These are phyloP conservation scores for Brassica carinata DNA, from an alignment of 345 rosid species.

Conservation along the genomic window DNA sequence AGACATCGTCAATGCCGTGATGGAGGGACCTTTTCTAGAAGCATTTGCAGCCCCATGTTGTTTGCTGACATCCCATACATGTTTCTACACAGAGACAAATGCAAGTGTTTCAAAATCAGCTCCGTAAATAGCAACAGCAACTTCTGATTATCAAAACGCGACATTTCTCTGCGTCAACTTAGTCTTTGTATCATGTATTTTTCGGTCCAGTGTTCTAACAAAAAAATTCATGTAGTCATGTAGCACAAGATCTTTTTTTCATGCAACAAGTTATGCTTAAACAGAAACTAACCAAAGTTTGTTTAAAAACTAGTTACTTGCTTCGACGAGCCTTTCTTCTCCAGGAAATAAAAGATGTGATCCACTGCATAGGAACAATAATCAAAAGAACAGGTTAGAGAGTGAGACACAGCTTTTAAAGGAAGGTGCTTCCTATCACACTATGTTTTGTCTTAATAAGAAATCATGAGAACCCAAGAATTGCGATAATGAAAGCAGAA, in stretches of 20 bases:
- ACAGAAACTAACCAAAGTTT: background rate
- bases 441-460: background rate
- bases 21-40: conserved; percentile 67
- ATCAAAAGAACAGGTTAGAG: background rate
- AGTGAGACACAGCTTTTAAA: conserved; percentile 1
- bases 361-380: conserved; percentile 58
- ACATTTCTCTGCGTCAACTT: background rate
- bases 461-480: background rate
- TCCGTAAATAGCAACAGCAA: background rate
- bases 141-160: no score
- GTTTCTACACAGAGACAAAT: conserved; percentile 46
- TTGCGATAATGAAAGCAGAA: conserved; percentile 19
- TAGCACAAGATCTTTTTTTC: background rate
- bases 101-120: background rate
- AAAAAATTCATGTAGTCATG: background rate
- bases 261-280: background rate
- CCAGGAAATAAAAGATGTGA: conserved; percentile 72
- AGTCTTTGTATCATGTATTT: background rate
- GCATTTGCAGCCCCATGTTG: conserved; percentile 76
- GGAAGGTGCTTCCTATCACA: background rate
- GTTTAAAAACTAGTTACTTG: conserved; percentile 66
- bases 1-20: conserved; percentile 76
- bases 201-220: no score
- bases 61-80: conserved; percentile 61
- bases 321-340: conserved; percentile 74